A percentile compares a stretch with the other conserved stretches of the same genome.
Conservation (phyloP, 495 filamentous ascomycete genomes). For the Saxophila tyrrhenica region DNA sequence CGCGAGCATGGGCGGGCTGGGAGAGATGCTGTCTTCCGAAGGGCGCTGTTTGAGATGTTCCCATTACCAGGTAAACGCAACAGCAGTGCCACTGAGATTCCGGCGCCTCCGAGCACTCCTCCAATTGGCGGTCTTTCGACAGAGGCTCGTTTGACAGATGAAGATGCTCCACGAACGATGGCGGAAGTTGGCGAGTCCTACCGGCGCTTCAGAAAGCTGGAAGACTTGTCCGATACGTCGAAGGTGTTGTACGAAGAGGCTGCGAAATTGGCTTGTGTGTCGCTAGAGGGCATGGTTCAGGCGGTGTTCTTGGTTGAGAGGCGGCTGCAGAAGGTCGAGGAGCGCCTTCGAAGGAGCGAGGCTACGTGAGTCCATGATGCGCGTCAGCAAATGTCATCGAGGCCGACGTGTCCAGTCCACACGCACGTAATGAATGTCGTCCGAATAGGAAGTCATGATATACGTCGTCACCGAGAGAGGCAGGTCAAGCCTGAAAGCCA, state of each 20-base stretch:
- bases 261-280: conserved; percentile 9
- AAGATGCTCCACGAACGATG: neutral
- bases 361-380: no score
- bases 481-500: neutral
- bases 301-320: conserved; percentile 14
- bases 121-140: neutral
- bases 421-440: neutral
- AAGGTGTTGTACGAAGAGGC: conserved; percentile 16
- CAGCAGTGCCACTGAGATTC: neutral
- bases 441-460: neutral
- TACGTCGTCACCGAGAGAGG: neutral
- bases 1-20: conserved; percentile 10
- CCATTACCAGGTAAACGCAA: conserved; percentile 28
- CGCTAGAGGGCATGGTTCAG: conserved; percentile 13
- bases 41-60: conserved; percentile 42
- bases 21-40: conserved; percentile 21
- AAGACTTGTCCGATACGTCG: conserved; percentile 9
- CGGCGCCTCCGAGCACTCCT: neutral
- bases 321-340: conserved; percentile 9
- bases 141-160: neutral
- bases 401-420: neutral
- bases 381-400: no score
- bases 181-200: conserved; percentile 10
- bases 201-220: conserved; percentile 5
- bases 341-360: conserved; percentile 1